A percentile compares a stretch with the other conserved stretches of the same genome.
Conservation (phyloP, 352 stramenopile genomes). For the Peronospora destructor region DNA sequence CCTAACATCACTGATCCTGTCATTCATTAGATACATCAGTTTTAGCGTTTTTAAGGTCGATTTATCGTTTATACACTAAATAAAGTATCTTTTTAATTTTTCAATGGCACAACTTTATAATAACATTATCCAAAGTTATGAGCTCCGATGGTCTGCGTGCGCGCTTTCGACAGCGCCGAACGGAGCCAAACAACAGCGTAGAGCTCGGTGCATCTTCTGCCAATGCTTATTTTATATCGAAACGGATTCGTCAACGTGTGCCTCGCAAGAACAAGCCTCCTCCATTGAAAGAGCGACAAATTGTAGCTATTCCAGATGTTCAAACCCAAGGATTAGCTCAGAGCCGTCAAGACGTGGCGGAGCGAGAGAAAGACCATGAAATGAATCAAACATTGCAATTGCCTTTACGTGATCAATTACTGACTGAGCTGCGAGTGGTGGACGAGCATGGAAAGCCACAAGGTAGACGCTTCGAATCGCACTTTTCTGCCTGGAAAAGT, state of each 20-base stretch:
- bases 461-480: conserved; percentile 11
- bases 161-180: conserved; percentile 16
- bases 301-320: background rate
- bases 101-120: background rate
- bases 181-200: conserved; percentile 10
- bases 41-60: no score
- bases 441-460: conserved; percentile 15
- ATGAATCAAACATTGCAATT: conserved; percentile 13
- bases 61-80: background rate
- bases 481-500: conserved; percentile 38
- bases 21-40: no score
- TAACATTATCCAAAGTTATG: conserved; percentile 7
- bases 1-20: no score
- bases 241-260: conserved; percentile 19
- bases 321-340: background rate
- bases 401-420: conserved; percentile 13
- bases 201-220: conserved; percentile 27
- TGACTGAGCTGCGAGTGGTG: conserved; percentile 18
- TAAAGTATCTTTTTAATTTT: background rate
- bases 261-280: conserved; percentile 19
- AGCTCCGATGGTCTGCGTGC: conserved; percentile 16
- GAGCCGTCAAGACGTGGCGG: background rate
- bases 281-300: conserved; percentile 17
- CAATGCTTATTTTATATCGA: conserved; percentile 40
- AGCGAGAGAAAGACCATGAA: background rate